Percentiles rank a stretch among this genome's conserved stretches.
phyloP scores from a whole-genome alignment of 306 rosid species.

The Cucurbita pepo region DNA sequence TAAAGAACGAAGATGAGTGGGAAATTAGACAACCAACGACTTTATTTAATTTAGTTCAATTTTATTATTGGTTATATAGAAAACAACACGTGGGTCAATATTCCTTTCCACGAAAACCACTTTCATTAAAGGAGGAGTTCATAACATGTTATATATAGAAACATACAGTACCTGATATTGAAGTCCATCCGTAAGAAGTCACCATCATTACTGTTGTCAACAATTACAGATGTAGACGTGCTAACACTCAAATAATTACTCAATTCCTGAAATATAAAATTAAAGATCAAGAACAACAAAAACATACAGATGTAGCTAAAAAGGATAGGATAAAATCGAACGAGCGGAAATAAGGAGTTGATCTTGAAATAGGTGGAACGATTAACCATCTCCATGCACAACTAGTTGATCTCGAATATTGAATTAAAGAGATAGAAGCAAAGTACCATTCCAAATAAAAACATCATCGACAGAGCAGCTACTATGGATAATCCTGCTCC shows the following conservation, averaged over 20 bases:
- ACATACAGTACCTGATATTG: conserved; percentile 52
- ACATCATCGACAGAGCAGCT: conserved; percentile 73
- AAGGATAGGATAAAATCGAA: background rate
- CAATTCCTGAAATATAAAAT: conserved; percentile 51
- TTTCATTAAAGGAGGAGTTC: background rate
- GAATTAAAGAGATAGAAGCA: background rate
- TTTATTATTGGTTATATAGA: background rate
- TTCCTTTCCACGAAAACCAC: background rate
- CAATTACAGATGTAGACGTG: conserved; percentile 83
- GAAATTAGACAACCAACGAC: background rate
- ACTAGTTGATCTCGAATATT: background rate
- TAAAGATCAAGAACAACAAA: background rate
- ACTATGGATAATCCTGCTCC: conserved; percentile 88
- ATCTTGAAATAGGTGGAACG: background rate
- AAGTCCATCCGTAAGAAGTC: conserved; percentile 75
- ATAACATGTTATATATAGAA: background rate
- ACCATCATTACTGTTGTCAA: conserved; percentile 79
- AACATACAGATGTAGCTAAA: background rate
- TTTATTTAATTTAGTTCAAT: background rate
- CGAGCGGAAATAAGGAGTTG: background rate
- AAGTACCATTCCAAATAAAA: conserved; percentile 95
- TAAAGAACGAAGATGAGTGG: background rate
- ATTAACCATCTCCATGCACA: background rate
- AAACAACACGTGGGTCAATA: background rate
- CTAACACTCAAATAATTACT: conserved; percentile 62